Evolutionary conservation across 257 asterid genomes (phyloP).

Genomic region (Rubia yunnanensis): DNA sequence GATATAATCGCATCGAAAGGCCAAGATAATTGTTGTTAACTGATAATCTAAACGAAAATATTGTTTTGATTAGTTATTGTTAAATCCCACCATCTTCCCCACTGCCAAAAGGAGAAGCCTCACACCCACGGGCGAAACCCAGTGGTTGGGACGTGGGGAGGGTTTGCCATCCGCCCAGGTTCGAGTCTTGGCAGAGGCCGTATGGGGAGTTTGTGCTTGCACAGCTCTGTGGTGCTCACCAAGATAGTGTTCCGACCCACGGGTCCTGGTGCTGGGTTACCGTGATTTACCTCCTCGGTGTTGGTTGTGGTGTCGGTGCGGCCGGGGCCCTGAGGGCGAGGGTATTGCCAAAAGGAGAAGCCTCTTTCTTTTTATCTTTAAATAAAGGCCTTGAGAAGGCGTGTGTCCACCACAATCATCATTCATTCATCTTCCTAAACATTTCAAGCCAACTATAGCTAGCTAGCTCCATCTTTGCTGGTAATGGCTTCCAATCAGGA

Average conservation of each 20-base stretch:
- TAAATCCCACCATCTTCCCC: constrained; percentile 20
- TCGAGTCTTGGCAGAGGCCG: no score
- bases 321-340: no score
- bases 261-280: no score
- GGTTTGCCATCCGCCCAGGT: no score
- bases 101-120: no score
- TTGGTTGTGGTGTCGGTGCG: no score
- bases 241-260: no score
- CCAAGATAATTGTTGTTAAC: neutral
- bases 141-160: no score
- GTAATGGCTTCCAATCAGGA: constrained; percentile 39
- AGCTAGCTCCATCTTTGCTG: neutral
- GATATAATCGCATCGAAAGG: neutral
- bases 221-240: no score
- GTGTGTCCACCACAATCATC: constrained; percentile 49
- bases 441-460: neutral
- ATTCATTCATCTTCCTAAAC: constrained; percentile 5
- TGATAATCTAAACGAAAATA: neutral
- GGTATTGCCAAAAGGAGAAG: neutral
- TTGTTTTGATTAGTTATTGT: constrained; percentile 2
- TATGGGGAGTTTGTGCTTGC: no score
- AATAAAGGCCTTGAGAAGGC: constrained; percentile 22
- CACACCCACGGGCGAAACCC: no score
- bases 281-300: no score
- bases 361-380: constrained; percentile 27